Conservation (phyloP, 2,329 filamentous ascomycete genomes). For the Achaetomium macrosporum region DNA sequence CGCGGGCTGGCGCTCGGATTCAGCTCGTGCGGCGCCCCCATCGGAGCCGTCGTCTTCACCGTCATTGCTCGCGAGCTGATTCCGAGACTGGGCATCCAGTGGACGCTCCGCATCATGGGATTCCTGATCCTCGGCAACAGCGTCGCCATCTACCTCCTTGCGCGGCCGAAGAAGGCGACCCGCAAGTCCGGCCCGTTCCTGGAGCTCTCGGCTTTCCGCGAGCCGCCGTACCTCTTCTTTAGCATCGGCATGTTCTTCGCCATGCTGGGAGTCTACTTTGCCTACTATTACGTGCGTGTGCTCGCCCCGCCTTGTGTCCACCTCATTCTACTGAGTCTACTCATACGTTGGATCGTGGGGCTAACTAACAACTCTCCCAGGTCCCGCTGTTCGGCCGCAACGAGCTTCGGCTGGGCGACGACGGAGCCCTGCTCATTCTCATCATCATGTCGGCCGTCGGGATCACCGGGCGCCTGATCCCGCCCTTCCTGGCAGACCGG, state of each 20-base stretch:
- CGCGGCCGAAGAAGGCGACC: background rate
- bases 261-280: constrained; percentile 18
- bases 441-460: constrained; percentile 17
- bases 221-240: background rate
- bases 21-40: too few relatives aligned
- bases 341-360: too few relatives aligned
- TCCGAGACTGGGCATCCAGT: too few relatives aligned
- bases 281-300: constrained; percentile 23
- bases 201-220: background rate
- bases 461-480: background rate
- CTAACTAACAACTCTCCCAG: too few relatives aligned
- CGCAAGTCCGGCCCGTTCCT: background rate
- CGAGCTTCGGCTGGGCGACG: background rate
- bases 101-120: too few relatives aligned
- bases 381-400: too few relatives aligned
- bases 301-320: too few relatives aligned
- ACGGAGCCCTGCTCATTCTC: constrained; percentile 12
- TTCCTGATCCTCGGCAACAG: too few relatives aligned
- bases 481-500: background rate
- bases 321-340: too few relatives aligned
- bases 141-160: background rate
- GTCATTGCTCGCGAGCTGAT: too few relatives aligned
- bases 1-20: too few relatives aligned
- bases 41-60: too few relatives aligned
- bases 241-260: background rate